phyloP scores from a whole-genome alignment of 2,329 filamentous ascomycete genomes.

The Claviceps humidiphila region DNA sequence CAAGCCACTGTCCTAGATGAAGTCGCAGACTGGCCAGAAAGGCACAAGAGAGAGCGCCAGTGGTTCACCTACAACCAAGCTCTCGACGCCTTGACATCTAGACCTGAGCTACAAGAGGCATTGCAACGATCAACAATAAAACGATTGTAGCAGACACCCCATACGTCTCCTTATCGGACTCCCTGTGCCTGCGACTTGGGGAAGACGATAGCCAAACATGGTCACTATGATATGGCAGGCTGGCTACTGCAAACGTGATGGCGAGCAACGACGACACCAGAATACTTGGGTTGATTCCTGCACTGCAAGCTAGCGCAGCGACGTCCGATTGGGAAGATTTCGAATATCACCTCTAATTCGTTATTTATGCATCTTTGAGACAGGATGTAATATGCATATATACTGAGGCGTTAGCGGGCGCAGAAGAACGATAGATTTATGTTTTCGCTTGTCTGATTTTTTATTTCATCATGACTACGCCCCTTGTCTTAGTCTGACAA shows the following conservation, averaged over 20 bases:
- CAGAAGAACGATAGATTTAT: constrained; percentile 5
- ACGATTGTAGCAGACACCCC: constrained; percentile 14
- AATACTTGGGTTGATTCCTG: background rate
- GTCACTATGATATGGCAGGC: background rate
- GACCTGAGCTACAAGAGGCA: constrained; percentile 82
- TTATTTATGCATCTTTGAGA: background rate
- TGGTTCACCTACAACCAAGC: constrained; percentile 85
- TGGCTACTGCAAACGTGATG: background rate
- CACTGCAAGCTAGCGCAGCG: background rate
- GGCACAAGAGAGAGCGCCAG: constrained; percentile 74
- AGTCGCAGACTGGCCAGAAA: constrained; percentile 83
- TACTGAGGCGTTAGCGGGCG: constrained; percentile 6
- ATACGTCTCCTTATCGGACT: background rate
- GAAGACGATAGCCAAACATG: background rate
- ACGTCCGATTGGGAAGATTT: background rate
- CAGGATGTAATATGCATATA: constrained; percentile 6
- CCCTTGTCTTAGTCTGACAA: background rate
- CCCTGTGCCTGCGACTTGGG: background rate
- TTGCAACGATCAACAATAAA: constrained; percentile 67
- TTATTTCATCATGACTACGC: background rate
- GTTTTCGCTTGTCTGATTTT: constrained; percentile 1
- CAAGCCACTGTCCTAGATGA: constrained; percentile 81
- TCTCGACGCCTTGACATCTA: constrained; percentile 57
- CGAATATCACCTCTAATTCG: background rate
- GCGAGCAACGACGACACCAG: background rate